Percentiles rank a stretch among this genome's conserved stretches.
Evolutionary conservation across 345 rosid genomes (phyloP).

Genomic region (Eutrema yunnanense): DNA sequence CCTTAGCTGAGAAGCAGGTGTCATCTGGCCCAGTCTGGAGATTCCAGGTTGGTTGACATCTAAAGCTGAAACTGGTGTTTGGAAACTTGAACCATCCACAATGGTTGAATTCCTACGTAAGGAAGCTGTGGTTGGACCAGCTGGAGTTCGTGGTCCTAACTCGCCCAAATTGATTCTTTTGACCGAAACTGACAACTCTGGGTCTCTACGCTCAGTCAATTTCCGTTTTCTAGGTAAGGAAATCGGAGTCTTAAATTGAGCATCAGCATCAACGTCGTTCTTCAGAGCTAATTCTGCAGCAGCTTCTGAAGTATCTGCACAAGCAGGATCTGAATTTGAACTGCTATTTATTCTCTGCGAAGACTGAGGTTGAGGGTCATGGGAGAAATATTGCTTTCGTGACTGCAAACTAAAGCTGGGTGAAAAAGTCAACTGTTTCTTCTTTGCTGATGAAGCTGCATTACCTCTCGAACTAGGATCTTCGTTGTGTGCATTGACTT

Average conservation of each 20-base stretch:
- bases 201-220: slow-evolving; percentile 60
- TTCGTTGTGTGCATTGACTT: slow-evolving; percentile 37
- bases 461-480: slow-evolving; percentile 43
- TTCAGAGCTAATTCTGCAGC: slow-evolving; percentile 36
- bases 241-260: slow-evolving; percentile 63
- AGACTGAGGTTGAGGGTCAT: slow-evolving; percentile 44
- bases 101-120: slow-evolving; percentile 38
- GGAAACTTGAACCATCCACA: slow-evolving; percentile 46
- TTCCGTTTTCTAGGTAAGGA: slow-evolving; percentile 74
- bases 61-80: slow-evolving; percentile 44
- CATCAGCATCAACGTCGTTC: slow-evolving; percentile 42
- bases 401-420: slow-evolving; percentile 55
- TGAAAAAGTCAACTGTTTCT: slow-evolving; percentile 72
- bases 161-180: slow-evolving; percentile 71
- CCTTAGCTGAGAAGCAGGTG: slow-evolving; percentile 48
- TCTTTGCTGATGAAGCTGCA: slow-evolving; percentile 49
- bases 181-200: slow-evolving; percentile 42
- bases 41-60: slow-evolving; percentile 52
- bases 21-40: slow-evolving; percentile 38
- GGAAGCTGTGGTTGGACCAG: slow-evolving; percentile 47
- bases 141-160: slow-evolving; percentile 61
- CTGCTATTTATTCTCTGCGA: slow-evolving; percentile 32
- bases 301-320: slow-evolving; percentile 35
- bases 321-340: slow-evolving; percentile 35
- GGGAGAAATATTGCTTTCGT: slow-evolving; percentile 40